These are phyloP conservation scores for Pseudonectria foliicola DNA, from an alignment of 2,329 filamentous ascomycete genomes.

Conservation along the genomic window DNA sequence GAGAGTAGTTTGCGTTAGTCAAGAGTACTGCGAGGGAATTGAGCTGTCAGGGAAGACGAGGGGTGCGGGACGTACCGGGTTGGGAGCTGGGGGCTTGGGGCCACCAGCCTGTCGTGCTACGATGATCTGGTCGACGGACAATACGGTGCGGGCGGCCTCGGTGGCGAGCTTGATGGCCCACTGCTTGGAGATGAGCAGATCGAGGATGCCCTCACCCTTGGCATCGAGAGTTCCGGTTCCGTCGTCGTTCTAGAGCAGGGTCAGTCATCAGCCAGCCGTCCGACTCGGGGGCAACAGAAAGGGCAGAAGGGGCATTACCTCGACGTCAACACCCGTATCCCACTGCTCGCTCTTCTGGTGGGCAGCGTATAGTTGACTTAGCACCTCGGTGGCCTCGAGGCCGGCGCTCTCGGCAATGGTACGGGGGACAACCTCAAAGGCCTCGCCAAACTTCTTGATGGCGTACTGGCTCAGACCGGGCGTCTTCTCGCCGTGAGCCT, in stretches of 20 bases:
- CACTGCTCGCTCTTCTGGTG: constrained; percentile 85
- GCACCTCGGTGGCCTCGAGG: constrained; percentile 91
- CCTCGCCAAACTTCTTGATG: constrained; percentile 95
- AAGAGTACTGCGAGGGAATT: background rate
- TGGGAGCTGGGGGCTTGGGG: constrained; percentile 91
- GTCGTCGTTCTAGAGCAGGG: constrained; percentile 56
- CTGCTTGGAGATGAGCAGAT: constrained; percentile 83
- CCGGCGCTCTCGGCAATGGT: constrained; percentile 92
- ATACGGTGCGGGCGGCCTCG: constrained; percentile 84
- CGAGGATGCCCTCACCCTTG: constrained; percentile 80
- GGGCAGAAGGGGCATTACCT: constrained; percentile 42
- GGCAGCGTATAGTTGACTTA: constrained; percentile 86
- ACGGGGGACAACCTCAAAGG: constrained; percentile 93
- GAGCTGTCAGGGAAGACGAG: background rate
- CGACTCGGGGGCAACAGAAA: too few species aligned
- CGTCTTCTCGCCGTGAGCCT: constrained; percentile 84
- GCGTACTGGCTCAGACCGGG: constrained; percentile 90
- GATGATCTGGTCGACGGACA: constrained; percentile 98
- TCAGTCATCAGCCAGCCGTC: constrained; percentile 16
- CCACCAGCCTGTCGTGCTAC: constrained; percentile 95
- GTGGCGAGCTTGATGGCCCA: constrained; percentile 98
- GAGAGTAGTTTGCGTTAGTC: constrained; percentile 20
- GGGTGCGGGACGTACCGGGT: constrained; percentile 50
- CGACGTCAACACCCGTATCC: constrained; percentile 89
- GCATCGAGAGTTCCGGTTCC: constrained; percentile 77